Evolutionary conservation across 2,329 filamentous ascomycete genomes (phyloP).

Genomic region (Fusarium nematophilum): DNA sequence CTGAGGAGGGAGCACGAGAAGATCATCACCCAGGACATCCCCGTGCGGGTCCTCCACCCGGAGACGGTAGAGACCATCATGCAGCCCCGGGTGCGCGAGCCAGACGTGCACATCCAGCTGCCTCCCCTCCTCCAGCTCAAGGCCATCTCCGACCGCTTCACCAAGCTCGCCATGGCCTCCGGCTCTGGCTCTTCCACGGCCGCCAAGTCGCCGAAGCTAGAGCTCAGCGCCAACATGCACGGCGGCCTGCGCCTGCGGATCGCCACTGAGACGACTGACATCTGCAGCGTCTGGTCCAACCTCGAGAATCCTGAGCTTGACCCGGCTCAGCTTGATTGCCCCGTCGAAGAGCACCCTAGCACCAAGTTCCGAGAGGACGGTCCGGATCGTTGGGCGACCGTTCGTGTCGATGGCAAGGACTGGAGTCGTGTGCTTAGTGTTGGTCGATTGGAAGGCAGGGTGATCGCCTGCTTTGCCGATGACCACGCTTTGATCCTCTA

Average conservation of each 20-base stretch:
- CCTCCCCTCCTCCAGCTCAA: conserved; percentile 91
- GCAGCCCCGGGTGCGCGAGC: conserved; percentile 89
- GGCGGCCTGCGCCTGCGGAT: conserved; percentile 85
- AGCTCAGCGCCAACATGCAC: conserved; percentile 94
- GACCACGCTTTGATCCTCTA: conserved; percentile 85
- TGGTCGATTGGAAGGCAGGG: conserved; percentile 85
- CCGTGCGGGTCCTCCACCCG: conserved; percentile 88
- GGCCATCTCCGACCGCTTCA: conserved; percentile 94
- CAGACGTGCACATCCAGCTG: conserved; percentile 93
- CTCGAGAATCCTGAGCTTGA: conserved; percentile 91
- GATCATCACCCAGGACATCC: conserved; percentile 93
- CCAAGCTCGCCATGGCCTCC: conserved; percentile 77
- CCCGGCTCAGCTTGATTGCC: conserved; percentile 76
- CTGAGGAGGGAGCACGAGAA: conserved; percentile 83
- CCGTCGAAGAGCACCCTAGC: conserved; percentile 83
- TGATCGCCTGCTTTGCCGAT: conserved; percentile 91
- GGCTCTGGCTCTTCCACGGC: conserved; percentile 54
- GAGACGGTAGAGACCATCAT: conserved; percentile 91
- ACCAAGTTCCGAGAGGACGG: conserved; percentile 81
- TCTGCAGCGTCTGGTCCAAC: conserved; percentile 86
- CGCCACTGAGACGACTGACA: conserved; percentile 84
- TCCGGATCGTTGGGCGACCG: conserved; percentile 87
- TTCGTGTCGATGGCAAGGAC: conserved; percentile 91
- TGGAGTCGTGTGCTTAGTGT: conserved; percentile 96
- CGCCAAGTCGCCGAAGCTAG: conserved; percentile 73